Conservation (phyloP, 1,284 basidiomycete genomes). For the Cystobasidium pallidum region DNA sequence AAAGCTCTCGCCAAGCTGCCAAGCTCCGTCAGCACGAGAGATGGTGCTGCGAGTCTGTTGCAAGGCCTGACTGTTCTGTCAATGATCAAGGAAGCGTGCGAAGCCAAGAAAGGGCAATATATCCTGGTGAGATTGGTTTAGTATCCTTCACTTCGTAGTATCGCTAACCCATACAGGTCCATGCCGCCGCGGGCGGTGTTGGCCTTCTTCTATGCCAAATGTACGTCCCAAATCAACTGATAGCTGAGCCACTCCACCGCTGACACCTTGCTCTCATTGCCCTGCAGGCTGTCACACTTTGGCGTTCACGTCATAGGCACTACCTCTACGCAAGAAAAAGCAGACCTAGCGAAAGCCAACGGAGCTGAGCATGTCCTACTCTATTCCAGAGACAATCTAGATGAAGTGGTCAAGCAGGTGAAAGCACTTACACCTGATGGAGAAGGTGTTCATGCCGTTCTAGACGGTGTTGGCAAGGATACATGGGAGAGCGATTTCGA, state of each 20-base stretch:
- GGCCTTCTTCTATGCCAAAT: constrained; percentile 62
- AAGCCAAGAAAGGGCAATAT: constrained; percentile 67
- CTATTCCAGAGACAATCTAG: constrained; percentile 72
- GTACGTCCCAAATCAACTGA: constrained; percentile 22
- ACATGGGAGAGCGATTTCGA: constrained; percentile 62
- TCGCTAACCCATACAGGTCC: constrained; percentile 63
- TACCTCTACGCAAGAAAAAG: constrained; percentile 84
- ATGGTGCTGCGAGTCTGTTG: constrained; percentile 70
- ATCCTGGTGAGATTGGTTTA: constrained; percentile 52
- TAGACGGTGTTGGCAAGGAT: constrained; percentile 92
- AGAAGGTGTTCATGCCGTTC: constrained; percentile 74
- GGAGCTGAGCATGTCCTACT: constrained; percentile 87
- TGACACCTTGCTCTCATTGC: not conserved
- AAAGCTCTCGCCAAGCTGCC: constrained; percentile 62
- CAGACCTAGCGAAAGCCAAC: constrained; percentile 73
- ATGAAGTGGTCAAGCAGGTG: constrained; percentile 57
- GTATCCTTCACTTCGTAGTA: not conserved
- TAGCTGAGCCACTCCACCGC: not conserved
- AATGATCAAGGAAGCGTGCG: constrained; percentile 80
- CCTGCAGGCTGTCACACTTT: constrained; percentile 52
- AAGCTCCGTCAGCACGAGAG: constrained; percentile 63
- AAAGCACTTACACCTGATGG: constrained; percentile 79
- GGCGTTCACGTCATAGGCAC: constrained; percentile 93
- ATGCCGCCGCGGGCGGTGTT: constrained; percentile 82
- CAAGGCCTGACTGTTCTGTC: constrained; percentile 81